A percentile compares a stretch with the other conserved stretches of the same genome.
phyloP scores from a whole-genome alignment of 2,329 filamentous ascomycete species.

The Verticillium dahliae region DNA sequence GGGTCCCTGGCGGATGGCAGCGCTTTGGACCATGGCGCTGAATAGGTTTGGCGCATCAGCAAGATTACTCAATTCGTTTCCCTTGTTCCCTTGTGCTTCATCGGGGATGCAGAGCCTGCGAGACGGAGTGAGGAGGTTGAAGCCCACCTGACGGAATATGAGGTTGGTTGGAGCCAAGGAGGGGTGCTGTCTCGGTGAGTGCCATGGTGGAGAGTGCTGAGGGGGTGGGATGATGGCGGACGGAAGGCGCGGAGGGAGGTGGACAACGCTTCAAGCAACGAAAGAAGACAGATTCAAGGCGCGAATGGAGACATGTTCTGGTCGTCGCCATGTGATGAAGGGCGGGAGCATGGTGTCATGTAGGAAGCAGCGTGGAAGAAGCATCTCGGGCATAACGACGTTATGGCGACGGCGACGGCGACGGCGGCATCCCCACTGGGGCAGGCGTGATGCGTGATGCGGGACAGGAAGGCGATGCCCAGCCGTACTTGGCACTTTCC shows the following conservation, averaged over 20 bases:
- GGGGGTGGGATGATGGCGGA: not conserved
- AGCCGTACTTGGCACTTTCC: no score
- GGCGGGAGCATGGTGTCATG: not conserved
- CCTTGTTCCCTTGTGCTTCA: no score
- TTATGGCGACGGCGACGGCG: no score
- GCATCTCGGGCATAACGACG: no score
- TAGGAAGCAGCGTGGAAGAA: not conserved
- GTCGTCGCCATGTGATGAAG: not conserved
- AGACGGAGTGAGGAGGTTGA: not conserved
- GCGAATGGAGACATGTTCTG: not conserved
- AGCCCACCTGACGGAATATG: not conserved
- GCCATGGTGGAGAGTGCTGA: not conserved
- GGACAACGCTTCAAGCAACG: not conserved
- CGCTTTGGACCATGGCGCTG: slow-evolving; percentile 27
- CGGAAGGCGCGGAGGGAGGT: not conserved
- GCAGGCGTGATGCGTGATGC: no score
- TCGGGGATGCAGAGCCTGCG: not conserved
- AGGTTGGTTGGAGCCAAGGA: not conserved
- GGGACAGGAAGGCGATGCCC: no score
- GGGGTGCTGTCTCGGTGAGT: not conserved
- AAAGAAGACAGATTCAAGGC: not conserved
- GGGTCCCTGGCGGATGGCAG: slow-evolving; percentile 12
- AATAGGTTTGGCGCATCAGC: not conserved
- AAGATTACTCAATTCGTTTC: not conserved
- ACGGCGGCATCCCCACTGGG: no score